A percentile compares a stretch with the other conserved stretches of the same genome.
Evolutionary conservation across 371 early-diverging fungal species (phyloP).

Genomic region (Mucor velutinosus): DNA sequence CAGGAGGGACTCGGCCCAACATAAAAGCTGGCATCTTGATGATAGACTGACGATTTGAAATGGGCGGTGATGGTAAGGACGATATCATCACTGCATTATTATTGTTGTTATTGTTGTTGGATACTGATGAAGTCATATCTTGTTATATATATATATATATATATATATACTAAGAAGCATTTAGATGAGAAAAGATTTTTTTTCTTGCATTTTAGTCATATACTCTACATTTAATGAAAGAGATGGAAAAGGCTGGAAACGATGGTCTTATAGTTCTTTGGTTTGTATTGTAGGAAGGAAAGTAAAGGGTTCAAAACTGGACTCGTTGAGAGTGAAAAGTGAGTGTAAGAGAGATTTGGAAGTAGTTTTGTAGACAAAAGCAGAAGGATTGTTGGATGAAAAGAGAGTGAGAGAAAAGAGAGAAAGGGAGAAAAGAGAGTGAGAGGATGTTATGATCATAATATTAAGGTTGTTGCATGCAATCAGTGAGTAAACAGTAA

Average conservation of each 20-base stretch:
- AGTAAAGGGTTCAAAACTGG: not conserved
- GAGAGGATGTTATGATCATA: not conserved
- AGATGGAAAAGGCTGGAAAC: not conserved
- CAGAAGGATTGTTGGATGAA: not conserved
- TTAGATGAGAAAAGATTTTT: not conserved
- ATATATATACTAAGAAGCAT: not conserved
- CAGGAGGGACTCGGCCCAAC: conserved; percentile 16
- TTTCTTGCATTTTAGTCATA: not conserved
- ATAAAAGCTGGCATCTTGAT: conserved; percentile 10
- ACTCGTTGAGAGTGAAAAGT: conserved; percentile 6
- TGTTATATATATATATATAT: too few species aligned
- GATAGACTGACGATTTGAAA: conserved; percentile 6
- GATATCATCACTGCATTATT: conserved; percentile 4
- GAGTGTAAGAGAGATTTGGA: not conserved
- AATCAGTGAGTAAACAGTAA: conserved; percentile 11
- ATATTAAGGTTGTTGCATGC: conserved; percentile 15
- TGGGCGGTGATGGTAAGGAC: conserved; percentile 22
- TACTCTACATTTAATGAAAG: not conserved
- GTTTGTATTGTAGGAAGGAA: not conserved
- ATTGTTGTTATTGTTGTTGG: conserved; percentile 4
- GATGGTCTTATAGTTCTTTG: not conserved
- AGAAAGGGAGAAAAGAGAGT: not conserved
- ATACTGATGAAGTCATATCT: conserved; percentile 13
- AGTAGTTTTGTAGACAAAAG: conserved; percentile 6
- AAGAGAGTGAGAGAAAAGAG: not conserved